Conservation (phyloP, 352 stramenopile species). For the Globisporangium uncinulatum region DNA sequence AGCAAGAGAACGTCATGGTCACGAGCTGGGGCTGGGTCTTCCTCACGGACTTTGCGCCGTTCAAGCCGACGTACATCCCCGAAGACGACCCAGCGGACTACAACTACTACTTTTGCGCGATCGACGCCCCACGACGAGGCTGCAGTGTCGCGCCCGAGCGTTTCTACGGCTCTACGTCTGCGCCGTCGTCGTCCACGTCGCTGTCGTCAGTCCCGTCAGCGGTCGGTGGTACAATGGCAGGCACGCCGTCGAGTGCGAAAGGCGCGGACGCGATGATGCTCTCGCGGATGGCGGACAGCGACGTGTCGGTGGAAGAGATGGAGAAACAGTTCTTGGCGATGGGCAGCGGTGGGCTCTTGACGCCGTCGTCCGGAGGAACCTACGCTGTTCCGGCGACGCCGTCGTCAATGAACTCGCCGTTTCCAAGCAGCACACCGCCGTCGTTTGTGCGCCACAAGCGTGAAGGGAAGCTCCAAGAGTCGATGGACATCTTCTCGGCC, state of each 20-base stretch:
- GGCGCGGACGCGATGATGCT: constrained; percentile 62
- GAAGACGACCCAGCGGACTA: constrained; percentile 95
- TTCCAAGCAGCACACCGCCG: constrained; percentile 7
- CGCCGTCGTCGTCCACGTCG: too few relatives aligned
- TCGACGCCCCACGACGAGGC: constrained; percentile 78
- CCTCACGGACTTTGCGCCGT: constrained; percentile 95
- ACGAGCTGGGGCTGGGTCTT: constrained; percentile 98
- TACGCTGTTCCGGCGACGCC: constrained; percentile 15
- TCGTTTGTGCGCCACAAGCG: constrained; percentile 30
- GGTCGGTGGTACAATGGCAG: constrained; percentile 1
- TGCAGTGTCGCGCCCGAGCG: constrained; percentile 96
- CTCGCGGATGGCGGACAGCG: constrained; percentile 66
- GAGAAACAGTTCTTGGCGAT: constrained; percentile 72
- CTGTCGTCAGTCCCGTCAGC: too few relatives aligned
- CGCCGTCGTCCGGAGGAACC: constrained; percentile 5
- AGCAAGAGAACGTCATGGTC: constrained; percentile 98
- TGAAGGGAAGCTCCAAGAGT: constrained; percentile 66
- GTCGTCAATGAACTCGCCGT: constrained; percentile 12
- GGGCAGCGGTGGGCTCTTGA: constrained; percentile 14
- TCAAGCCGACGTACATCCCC: constrained; percentile 94
- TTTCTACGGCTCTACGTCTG: constrained; percentile 41
- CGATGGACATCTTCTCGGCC: constrained; percentile 98
- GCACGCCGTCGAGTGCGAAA: constrained; percentile 22
- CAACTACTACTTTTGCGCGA: constrained; percentile 93
- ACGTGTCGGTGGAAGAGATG: constrained; percentile 62